phyloP scores from a whole-genome alignment of 1,284 basidiomycete species.

The Testicularia cyperi region DNA sequence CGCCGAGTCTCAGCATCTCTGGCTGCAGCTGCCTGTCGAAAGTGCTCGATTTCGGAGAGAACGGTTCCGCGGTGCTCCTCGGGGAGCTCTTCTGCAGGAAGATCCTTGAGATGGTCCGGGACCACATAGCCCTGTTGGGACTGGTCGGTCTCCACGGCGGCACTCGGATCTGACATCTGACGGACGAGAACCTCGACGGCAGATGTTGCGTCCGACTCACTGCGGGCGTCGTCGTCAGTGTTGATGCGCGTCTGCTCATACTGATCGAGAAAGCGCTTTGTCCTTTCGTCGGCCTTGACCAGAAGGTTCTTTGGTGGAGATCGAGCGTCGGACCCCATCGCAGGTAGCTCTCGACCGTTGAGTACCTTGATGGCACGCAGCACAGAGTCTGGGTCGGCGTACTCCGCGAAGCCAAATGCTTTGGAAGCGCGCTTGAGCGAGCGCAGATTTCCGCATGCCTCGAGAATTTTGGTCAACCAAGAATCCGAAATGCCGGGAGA shows the following conservation, averaged over 20 bases:
- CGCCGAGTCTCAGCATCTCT: constrained; percentile 51
- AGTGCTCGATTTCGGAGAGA: constrained; percentile 90
- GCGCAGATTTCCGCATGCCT: constrained; percentile 82
- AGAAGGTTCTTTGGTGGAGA: constrained; percentile 68
- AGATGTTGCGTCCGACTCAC: constrained; percentile 65
- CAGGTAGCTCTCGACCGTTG: constrained; percentile 74
- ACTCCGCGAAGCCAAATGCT: constrained; percentile 92
- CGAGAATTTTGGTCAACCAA: constrained; percentile 72
- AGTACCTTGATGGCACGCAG: constrained; percentile 76
- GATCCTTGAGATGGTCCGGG: constrained; percentile 88
- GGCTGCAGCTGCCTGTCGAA: constrained; percentile 51
- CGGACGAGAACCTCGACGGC: constrained; percentile 60
- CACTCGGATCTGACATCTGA: constrained; percentile 64
- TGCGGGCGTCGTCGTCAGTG: constrained; percentile 66
- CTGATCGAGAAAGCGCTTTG: constrained; percentile 78
- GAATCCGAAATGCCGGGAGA: constrained; percentile 85
- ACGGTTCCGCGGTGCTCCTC: constrained; percentile 90
- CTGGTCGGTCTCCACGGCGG: constrained; percentile 63
- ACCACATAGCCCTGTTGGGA: constrained; percentile 66
- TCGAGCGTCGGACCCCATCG: constrained; percentile 41
- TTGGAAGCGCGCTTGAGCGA: constrained; percentile 89
- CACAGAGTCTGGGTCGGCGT: constrained; percentile 83
- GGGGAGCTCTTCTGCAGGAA: constrained; percentile 92
- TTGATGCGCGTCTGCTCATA: constrained; percentile 76
- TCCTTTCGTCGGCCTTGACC: constrained; percentile 87